Percentiles rank a stretch among this genome's conserved stretches.
These are phyloP conservation scores for Conticribra weissflogii DNA, from an alignment of 108 stramenopile species.

Conservation along the genomic window DNA sequence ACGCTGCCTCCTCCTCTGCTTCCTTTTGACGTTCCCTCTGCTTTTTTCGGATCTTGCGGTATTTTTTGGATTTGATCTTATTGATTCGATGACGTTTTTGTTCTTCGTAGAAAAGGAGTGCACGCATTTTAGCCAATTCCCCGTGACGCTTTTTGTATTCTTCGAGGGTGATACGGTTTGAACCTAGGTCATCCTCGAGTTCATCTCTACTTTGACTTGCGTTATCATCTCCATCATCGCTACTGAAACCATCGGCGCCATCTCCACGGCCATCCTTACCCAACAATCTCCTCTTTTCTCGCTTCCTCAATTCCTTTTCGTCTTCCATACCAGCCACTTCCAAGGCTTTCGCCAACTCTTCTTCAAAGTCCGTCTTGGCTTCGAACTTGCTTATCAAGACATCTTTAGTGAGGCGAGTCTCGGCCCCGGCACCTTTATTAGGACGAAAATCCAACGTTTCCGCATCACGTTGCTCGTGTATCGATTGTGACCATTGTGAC, in stretches of 20 bases:
- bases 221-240: conserved; percentile 4
- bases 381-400: conserved; percentile 82
- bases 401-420: conserved; percentile 55
- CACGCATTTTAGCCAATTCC: conserved; percentile 94
- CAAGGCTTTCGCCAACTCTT: conserved; percentile 83
- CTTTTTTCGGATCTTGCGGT: conserved; percentile 92
- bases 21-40: conserved; percentile 83
- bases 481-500: conserved; percentile 77
- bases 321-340: conserved; percentile 84
- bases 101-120: conserved; percentile 99
- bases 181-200: conserved; percentile 77
- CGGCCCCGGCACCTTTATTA: conserved; percentile 51
- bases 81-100: conserved; percentile 98
- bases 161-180: conserved; percentile 82
- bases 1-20: conserved; percentile 69
- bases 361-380: conserved; percentile 93
- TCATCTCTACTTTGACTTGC: no score
- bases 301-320: conserved; percentile 73
- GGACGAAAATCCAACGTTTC: conserved; percentile 93
- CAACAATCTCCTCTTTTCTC: conserved; percentile 59
- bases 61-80: conserved; percentile 99
- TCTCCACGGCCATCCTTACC: conserved; percentile 10
- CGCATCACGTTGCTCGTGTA: conserved; percentile 90
- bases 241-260: conserved; percentile 13
- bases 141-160: conserved; percentile 93